Conservation (phyloP, 495 filamentous ascomycete species). For the Aspergillus nidulans region DNA sequence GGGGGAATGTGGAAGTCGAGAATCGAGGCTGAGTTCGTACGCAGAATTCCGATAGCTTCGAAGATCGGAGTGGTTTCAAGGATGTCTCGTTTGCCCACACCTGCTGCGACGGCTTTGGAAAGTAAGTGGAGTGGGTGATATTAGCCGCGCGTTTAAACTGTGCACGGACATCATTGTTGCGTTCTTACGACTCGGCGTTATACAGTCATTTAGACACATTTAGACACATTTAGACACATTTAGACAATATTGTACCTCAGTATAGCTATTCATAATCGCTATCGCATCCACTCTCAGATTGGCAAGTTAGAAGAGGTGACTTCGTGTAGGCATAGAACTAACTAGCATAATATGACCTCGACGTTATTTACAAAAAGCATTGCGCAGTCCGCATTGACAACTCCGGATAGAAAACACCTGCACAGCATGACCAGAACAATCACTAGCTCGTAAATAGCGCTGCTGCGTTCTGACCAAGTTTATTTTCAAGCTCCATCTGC, state of each 20-base stretch:
- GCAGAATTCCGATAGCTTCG: slow-evolving; percentile 14
- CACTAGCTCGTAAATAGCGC: too few relatives aligned
- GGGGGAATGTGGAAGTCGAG: background rate
- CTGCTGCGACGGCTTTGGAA: slow-evolving; percentile 35
- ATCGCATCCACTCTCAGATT: too few relatives aligned
- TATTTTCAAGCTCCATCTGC: background rate
- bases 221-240: too few relatives aligned
- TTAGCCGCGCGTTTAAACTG: slow-evolving; percentile 35
- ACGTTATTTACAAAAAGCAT: too few relatives aligned
- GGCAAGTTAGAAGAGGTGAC: too few relatives aligned
- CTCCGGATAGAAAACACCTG: too few relatives aligned
- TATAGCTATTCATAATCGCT: too few relatives aligned
- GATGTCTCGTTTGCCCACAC: slow-evolving; percentile 26
- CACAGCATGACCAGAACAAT: background rate
- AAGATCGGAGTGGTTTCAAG: slow-evolving; percentile 24
- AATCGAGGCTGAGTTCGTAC: slow-evolving; percentile 11
- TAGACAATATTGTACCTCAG: too few relatives aligned
- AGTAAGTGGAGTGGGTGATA: slow-evolving; percentile 31
- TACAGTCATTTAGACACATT: too few relatives aligned
- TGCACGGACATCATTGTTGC: slow-evolving; percentile 25
- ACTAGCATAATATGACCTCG: too few relatives aligned
- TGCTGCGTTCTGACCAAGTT: background rate
- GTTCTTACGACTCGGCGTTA: background rate
- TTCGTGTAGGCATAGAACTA: too few relatives aligned
- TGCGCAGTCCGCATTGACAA: too few relatives aligned